Percentiles rank a stretch among this genome's conserved stretches.
These are phyloP conservation scores for Pugionium cornutum DNA, from an alignment of 345 rosid species.

Conservation along the genomic window DNA sequence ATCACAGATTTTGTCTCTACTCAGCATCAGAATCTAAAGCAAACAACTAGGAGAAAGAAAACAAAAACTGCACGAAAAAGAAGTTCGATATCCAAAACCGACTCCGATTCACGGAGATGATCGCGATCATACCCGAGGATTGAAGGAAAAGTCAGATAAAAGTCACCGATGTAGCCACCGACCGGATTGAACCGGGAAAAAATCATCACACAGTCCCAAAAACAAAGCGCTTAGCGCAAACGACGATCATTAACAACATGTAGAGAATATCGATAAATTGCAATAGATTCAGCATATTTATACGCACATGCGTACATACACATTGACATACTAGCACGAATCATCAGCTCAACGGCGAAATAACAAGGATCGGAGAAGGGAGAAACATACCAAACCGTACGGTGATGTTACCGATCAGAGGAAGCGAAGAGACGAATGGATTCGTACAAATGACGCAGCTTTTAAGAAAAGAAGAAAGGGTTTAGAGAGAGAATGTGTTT, in stretches of 20 bases:
- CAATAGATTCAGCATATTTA: constrained; percentile 18
- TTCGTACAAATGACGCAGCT: constrained; percentile 30
- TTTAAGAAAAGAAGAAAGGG: constrained; percentile 1
- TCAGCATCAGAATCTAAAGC: constrained; percentile 27
- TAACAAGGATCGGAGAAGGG: constrained; percentile 27
- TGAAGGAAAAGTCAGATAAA: constrained; percentile 13
- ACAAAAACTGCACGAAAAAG: neutral
- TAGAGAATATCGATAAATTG: constrained; percentile 8
- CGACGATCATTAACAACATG: constrained; percentile 14
- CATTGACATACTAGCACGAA: neutral
- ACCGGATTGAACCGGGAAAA: constrained; percentile 10
- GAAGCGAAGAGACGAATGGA: constrained; percentile 31
- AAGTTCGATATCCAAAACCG: neutral
- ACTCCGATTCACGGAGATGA: constrained; percentile 21
- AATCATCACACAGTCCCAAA: constrained; percentile 17
- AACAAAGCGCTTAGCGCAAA: neutral
- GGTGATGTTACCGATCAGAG: constrained; percentile 23
- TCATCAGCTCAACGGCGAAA: constrained; percentile 7
- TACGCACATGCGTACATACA: neutral
- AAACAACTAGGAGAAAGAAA: neutral
- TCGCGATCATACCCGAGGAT: constrained; percentile 18
- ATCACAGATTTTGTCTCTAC: constrained; percentile 4
- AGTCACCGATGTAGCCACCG: constrained; percentile 7
- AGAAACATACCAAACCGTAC: constrained; percentile 31
- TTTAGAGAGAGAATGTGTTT: constrained; percentile 31